Conservation (phyloP, 768 basidiomycete species). For the Trametes punicea region DNA sequence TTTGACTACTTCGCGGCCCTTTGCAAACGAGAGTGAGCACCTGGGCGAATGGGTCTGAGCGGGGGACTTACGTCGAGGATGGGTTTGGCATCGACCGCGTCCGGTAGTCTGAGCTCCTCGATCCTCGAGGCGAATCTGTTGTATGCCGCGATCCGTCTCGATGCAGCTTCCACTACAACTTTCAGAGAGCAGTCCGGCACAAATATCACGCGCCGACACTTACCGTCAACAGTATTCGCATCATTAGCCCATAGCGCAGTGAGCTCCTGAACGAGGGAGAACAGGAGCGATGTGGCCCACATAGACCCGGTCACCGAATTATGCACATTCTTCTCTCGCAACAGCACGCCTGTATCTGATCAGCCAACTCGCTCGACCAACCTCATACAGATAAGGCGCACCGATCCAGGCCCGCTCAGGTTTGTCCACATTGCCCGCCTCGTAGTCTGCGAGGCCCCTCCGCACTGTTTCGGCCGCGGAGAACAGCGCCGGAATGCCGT, state of each 20-base stretch:
- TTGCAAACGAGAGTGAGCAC: slow-evolving; percentile 1
- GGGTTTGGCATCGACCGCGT: slow-evolving; percentile 63
- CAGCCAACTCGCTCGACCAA: not conserved
- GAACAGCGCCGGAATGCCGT: slow-evolving; percentile 70
- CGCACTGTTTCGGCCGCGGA: slow-evolving; percentile 46
- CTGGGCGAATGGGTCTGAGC: not conserved
- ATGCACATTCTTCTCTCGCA: slow-evolving; percentile 67
- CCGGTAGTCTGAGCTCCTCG: slow-evolving; percentile 57
- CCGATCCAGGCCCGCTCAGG: slow-evolving; percentile 60
- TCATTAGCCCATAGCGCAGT: slow-evolving; percentile 46
- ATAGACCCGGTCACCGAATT: slow-evolving; percentile 56
- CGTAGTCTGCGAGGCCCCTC: slow-evolving; percentile 22
- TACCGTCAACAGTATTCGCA: slow-evolving; percentile 44
- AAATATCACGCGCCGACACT: too few species aligned
- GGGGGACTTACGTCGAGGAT: slow-evolving; percentile 67
- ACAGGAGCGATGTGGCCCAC: slow-evolving; percentile 72
- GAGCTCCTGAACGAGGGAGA: slow-evolving; percentile 73
- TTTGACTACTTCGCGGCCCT: slow-evolving; percentile 70
- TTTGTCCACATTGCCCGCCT: slow-evolving; percentile 14
- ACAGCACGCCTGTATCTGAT: slow-evolving; percentile 49
- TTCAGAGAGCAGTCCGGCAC: slow-evolving; percentile 4
- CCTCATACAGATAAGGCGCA: slow-evolving; percentile 28
- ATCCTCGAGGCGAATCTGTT: slow-evolving; percentile 60
- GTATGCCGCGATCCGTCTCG: slow-evolving; percentile 55
- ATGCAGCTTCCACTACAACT: slow-evolving; percentile 41